Conservation (phyloP, 2,329 filamentous ascomycete genomes). For the Exophiala viscosa region DNA sequence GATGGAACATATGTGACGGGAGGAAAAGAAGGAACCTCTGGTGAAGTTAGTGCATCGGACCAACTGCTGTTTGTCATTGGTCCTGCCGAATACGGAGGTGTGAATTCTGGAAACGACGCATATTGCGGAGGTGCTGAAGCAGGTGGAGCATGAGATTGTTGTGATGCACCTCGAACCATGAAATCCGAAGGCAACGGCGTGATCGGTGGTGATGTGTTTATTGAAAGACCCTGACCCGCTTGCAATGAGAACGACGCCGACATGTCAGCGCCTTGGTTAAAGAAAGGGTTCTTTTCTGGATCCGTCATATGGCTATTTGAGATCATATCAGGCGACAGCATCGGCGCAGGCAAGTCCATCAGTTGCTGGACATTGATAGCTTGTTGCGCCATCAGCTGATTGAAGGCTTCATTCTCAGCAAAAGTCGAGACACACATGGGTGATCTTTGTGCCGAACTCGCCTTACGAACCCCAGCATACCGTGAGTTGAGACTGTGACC, state of each 20-base stretch:
- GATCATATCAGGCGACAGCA: slow-evolving; percentile 16
- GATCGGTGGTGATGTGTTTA: slow-evolving; percentile 40
- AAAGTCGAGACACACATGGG: slow-evolving; percentile 45
- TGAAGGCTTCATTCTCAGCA: slow-evolving; percentile 40
- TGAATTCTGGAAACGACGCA: slow-evolving; percentile 41
- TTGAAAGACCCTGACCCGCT: slow-evolving; percentile 12
- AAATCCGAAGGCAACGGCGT: slow-evolving; percentile 40
- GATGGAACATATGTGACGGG: slow-evolving; percentile 38
- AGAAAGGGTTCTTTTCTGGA: slow-evolving; percentile 28
- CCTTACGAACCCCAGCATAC: slow-evolving; percentile 46
- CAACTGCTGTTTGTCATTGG: slow-evolving; percentile 41
- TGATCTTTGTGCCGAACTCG: slow-evolving; percentile 45
- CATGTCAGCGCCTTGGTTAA: slow-evolving; percentile 13
- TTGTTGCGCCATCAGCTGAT: slow-evolving; percentile 28
- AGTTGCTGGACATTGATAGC: slow-evolving; percentile 12
- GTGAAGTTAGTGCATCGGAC: slow-evolving; percentile 42
- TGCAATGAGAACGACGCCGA: slow-evolving; percentile 13
- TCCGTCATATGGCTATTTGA: slow-evolving; percentile 9
- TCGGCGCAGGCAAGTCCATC: slow-evolving; percentile 15
- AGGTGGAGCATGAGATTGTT: slow-evolving; percentile 36
- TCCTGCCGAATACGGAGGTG: slow-evolving; percentile 35
- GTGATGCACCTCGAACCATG: slow-evolving; percentile 26
- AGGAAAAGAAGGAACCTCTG: slow-evolving; percentile 37
- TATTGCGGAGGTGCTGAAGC: slow-evolving; percentile 44
- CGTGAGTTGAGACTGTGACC: slow-evolving; percentile 41